Base-by-base conservation (phyloP, 1,139 yeast species). In the Ogataea hybrid region DNA sequence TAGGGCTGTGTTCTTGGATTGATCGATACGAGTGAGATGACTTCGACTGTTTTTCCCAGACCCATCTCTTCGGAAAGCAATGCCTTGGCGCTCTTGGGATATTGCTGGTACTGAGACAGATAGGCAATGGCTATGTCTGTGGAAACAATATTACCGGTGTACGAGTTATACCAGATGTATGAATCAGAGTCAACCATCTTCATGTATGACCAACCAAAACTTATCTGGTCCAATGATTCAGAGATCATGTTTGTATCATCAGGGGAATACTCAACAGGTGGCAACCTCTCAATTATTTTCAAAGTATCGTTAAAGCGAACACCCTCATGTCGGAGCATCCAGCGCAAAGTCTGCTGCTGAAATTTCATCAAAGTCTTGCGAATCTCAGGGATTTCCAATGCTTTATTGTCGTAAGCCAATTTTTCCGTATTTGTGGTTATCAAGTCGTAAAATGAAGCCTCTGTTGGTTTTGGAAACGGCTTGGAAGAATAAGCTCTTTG, bases 31-130 rank as follows among this genome's bases (percentile, higher is more conserved):
- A 89, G 64, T 0, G 95, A 71, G 2, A 88, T 70, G 6, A 88
- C 69, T 59, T 92, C 98, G 2, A 92, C 81, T 0, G 97, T 90
- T 59, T 92, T 92, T 0, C 98, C 98, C 5, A 92, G 71, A 0
- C 98, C 97, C 98, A 92, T 92, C 62, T 92, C 97, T 58, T 90
- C 97, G 1, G 94, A 84, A 29, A 90, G 62, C 6, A 90, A 65
- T 0, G 92, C 96, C 44, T 72, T 73, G 4, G 51, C 48, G 23
- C 33, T n/a, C n/a, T 25, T 35, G n/a, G 37, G 45, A 12, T 35
- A 15, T 25, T 27, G 38, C 14, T 39, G 9, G 2, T 40, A 48
- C 18, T 29, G 37, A 4, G 42, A 15, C 10, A 64, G 39, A 35
- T 59, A 70, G 8, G 54, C 44, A 3, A 65, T 47, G 1, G 71